Conservation (phyloP, 148 eudicot species). For the Fagopyrum esculentum region DNA sequence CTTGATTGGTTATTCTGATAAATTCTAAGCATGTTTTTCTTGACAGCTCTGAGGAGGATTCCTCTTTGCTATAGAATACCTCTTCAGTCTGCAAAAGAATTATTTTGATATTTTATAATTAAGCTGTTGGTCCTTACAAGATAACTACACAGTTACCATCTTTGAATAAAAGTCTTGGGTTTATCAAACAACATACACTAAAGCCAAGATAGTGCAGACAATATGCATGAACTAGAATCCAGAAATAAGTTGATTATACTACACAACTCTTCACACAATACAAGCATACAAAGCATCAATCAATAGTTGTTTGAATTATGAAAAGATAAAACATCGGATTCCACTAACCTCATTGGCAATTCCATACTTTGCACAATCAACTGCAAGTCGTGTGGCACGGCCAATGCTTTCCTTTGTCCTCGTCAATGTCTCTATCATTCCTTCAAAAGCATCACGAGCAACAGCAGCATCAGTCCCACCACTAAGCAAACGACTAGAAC, state of each 20-base stretch:
- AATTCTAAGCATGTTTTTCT: not conserved
- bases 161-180: not conserved
- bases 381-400: constrained; percentile 96
- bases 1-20: not conserved
- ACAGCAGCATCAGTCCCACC: constrained; percentile 97
- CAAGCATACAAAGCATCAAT: not conserved
- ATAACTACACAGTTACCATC: not conserved
- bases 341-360: constrained; percentile 82
- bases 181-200: not conserved
- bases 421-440: constrained; percentile 96
- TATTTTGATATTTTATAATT: not conserved
- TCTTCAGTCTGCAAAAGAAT: not conserved
- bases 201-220: not conserved
- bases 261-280: not conserved
- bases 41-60: not conserved
- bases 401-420: constrained; percentile 99
- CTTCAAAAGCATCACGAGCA: constrained; percentile 99
- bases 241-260: not conserved
- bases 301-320: not conserved
- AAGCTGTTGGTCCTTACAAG: not conserved
- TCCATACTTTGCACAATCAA: constrained; percentile 97
- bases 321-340: not conserved
- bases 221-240: not conserved
- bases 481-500: constrained; percentile 59
- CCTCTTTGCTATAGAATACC: not conserved